Conservation (phyloP, 2,329 filamentous ascomycete genomes). For the Thelonectria rubi region DNA sequence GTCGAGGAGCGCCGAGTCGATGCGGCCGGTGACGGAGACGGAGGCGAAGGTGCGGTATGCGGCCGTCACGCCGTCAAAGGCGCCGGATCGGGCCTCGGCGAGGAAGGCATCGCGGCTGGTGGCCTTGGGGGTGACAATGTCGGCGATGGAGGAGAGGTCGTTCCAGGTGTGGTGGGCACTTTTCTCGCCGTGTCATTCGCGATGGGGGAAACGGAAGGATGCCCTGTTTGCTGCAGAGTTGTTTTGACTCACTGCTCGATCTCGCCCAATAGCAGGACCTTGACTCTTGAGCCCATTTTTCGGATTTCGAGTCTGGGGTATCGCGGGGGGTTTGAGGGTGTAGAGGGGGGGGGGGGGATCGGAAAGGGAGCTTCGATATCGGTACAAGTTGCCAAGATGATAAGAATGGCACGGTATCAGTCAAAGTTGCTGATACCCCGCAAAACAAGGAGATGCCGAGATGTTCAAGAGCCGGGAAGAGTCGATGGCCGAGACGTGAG, state of each 20-base stretch:
- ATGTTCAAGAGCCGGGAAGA: background rate
- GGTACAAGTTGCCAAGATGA: background rate
- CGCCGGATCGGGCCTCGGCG: slow-evolving; percentile 70
- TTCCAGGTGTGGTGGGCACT: slow-evolving; percentile 72
- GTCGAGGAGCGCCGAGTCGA: slow-evolving; percentile 76
- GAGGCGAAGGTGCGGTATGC: slow-evolving; percentile 78
- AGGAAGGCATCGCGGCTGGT: slow-evolving; percentile 74
- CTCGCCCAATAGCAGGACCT: slow-evolving; percentile 52
- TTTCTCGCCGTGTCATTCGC: no score
- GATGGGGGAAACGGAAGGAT: no score
- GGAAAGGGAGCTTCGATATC: background rate
- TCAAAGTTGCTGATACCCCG: background rate
- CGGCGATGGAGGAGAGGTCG: slow-evolving; percentile 67
- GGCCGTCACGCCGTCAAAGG: slow-evolving; percentile 70
- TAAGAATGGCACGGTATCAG: background rate
- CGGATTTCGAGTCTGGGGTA: background rate
- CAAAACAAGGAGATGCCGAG: background rate
- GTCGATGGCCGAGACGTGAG: background rate
- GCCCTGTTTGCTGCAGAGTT: no score
- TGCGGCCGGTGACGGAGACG: slow-evolving; percentile 68
- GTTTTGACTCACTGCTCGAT: slow-evolving; percentile 50
- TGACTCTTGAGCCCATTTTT: slow-evolving; percentile 44
- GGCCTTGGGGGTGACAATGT: slow-evolving; percentile 70
- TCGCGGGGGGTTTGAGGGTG: slow-evolving; percentile 14
- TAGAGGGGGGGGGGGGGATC: background rate